A percentile compares a stretch with the other conserved stretches of the same genome.
These are phyloP conservation scores for Aspergillus bridgeri DNA, from an alignment of 495 filamentous ascomycete species.

Conservation along the genomic window DNA sequence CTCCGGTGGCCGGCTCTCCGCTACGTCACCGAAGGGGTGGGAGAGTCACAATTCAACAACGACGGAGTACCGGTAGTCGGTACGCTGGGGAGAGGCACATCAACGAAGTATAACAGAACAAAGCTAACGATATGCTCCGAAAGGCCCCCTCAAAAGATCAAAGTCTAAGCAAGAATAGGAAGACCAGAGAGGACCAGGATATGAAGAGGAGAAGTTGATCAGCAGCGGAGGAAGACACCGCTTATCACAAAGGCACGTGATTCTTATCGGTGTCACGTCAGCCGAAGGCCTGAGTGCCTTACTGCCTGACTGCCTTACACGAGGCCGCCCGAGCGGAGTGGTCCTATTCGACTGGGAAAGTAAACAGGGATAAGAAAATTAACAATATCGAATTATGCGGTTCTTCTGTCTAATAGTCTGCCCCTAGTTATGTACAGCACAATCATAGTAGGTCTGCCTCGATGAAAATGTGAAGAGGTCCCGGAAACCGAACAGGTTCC, in stretches of 20 bases:
- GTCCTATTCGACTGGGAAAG: not conserved
- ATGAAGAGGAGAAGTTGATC: not conserved
- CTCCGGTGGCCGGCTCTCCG: slow-evolving; percentile 4
- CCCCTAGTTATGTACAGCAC: slow-evolving; percentile 27
- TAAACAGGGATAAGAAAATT: not conserved
- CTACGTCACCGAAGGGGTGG: slow-evolving; percentile 8
- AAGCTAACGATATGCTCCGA: not conserved
- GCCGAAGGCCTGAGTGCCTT: not conserved
- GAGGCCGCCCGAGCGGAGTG: too few relatives aligned
- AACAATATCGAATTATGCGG: slow-evolving; percentile 8
- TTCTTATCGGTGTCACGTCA: slow-evolving; percentile 6
- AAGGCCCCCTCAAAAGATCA: not conserved
- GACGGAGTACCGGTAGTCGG: too few relatives aligned
- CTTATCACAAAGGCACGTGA: slow-evolving; percentile 34
- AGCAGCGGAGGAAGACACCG: slow-evolving; percentile 11
- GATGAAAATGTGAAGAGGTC: slow-evolving; percentile 9
- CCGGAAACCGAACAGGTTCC: slow-evolving; percentile 25
- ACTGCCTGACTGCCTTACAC: not conserved
- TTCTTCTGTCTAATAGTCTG: slow-evolving; percentile 14
- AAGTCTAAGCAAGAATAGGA: not conserved
- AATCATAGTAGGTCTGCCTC: slow-evolving; percentile 4
- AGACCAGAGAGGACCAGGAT: not conserved
- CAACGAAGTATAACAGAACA: not conserved
- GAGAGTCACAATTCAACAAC: too few relatives aligned
- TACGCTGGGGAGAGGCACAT: not conserved